A percentile compares a stretch with the other conserved stretches of the same genome.
Evolutionary conservation across 2,329 filamentous ascomycete species (phyloP).

Genomic region (Xenosphaeropsis pyriputrescens): DNA sequence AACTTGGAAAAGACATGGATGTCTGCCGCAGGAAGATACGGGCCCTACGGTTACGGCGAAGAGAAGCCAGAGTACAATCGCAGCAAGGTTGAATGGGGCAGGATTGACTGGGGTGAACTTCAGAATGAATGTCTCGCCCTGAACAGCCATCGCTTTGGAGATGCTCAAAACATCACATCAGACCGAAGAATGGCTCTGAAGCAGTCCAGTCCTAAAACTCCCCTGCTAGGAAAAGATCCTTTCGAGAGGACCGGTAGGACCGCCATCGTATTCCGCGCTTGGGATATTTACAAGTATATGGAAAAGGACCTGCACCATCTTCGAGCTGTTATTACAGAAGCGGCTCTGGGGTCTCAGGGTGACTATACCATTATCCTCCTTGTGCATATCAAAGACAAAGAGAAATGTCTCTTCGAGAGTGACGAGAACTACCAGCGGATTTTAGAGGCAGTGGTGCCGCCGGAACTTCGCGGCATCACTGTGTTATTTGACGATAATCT

Average conservation of each 20-base stretch:
- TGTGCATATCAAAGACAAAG: conserved; percentile 58
- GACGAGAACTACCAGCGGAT: conserved; percentile 41
- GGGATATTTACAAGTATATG: conserved; percentile 60
- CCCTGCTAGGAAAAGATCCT: conserved; percentile 1
- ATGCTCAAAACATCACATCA: conserved; percentile 1
- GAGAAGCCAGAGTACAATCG: too few species aligned
- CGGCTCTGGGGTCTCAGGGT: conserved; percentile 63
- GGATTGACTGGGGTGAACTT: conserved; percentile 57
- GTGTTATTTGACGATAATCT: conserved; percentile 62
- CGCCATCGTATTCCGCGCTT: conserved; percentile 63
- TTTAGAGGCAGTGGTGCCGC: conserved; percentile 46
- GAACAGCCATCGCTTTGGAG: conserved; percentile 41
- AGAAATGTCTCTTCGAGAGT: conserved; percentile 40
- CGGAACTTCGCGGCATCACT: conserved; percentile 56
- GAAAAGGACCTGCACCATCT: conserved; percentile 69
- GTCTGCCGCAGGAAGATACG: too few species aligned
- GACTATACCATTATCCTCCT: conserved; percentile 72
- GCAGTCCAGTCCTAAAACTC: background rate
- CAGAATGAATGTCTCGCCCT: conserved; percentile 49
- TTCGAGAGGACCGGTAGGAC: conserved; percentile 37
- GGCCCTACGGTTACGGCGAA: too few species aligned
- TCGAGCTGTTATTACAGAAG: conserved; percentile 64
- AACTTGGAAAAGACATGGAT: too few species aligned
- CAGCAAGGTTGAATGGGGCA: conserved; percentile 37
- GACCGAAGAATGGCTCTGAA: too few species aligned